Evolutionary conservation across 2,329 filamentous ascomycete genomes (phyloP).

Genomic region (Botryotinia narcissicola): DNA sequence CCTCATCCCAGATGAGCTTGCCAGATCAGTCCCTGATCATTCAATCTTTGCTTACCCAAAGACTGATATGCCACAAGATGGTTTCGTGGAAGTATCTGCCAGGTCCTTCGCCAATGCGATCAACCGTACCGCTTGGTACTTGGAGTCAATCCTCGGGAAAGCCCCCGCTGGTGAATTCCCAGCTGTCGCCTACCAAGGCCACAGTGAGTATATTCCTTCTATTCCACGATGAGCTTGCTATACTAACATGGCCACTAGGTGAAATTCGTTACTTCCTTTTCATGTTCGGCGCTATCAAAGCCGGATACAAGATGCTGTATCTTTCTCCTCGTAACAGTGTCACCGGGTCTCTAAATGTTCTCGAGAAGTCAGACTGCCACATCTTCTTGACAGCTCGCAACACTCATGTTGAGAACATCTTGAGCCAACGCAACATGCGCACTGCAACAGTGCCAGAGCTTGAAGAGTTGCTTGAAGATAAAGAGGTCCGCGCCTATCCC

Average conservation of each 20-base stretch:
- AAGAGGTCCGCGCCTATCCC: conserved; percentile 25
- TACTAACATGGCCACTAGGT: conserved; percentile 21
- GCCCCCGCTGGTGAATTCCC: conserved; percentile 17
- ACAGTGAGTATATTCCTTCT: conserved; percentile 4
- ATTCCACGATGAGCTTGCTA: neutral
- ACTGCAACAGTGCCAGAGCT: conserved; percentile 32
- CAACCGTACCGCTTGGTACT: conserved; percentile 29
- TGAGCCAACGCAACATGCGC: conserved; percentile 21
- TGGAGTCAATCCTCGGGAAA: conserved; percentile 24
- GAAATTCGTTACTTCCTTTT: conserved; percentile 28
- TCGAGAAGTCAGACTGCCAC: conserved; percentile 38
- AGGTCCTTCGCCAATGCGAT: conserved; percentile 29
- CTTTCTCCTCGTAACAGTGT: conserved; percentile 41
- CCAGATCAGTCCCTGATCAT: conserved; percentile 25
- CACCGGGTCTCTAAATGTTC: conserved; percentile 38
- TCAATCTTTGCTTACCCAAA: conserved; percentile 29
- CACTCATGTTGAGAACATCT: conserved; percentile 24
- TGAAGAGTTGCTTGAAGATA: conserved; percentile 36
- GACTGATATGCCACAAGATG: conserved; percentile 26
- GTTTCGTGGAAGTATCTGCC: conserved; percentile 28
- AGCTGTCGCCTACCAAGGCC: conserved; percentile 22
- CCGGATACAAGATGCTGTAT: conserved; percentile 40
- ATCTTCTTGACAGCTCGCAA: conserved; percentile 23
- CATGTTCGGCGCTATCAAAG: conserved; percentile 38
- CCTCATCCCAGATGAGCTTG: conserved; percentile 29